Evolutionary conservation across 352 stramenopile genomes (phyloP), one percentile per base, ranked within the genome.

Genomic region (Detonula confervacea): DNA sequence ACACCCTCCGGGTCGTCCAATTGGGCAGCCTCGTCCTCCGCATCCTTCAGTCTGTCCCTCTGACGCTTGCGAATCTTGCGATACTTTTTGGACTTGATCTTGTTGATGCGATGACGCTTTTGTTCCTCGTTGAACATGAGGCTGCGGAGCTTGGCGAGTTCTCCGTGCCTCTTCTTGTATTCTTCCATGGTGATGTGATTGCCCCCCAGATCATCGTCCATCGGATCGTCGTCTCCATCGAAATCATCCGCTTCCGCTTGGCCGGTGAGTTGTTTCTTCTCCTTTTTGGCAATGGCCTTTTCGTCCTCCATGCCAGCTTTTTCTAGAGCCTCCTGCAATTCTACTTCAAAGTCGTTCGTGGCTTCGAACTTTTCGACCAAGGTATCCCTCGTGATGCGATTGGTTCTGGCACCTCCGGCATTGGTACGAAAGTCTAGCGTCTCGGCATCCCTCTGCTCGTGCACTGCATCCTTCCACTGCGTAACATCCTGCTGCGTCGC

Each of bases 41-140:
- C 95, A 27, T 97, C 93, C 67, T 96, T 90, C 8, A 94, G 79
- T 6, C 83, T 72, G 30, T 92, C 81, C 25, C 82, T 73, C 52
- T 98, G 93, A 60, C 95, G 94, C 84, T 99, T 99, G 56, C 96
- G 92, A 77, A 99, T 98, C 81, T 98, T 97, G 77, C 97, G 95
- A 91, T 98, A 99, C 30, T 98, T 95, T 80, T 99, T 99, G 33
- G 95, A 98, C 89, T 99, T 99, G 82, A 99, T 99, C 88, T 99
- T 99, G 89, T 99, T 99, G 27, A 99, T 96, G 30, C 97, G 96
- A 77, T 97, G 95, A 55, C 95, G 85, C 82, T 99, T 99, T 86
- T 98, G 95, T 87, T 99, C 97, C 49, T 99, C 95, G 86, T 99
- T 99, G 73, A 99, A 99, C 80, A 99, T 93, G 46, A 99, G 89